These are phyloP conservation scores for Talaromyces sp. DNA, from an alignment of 2,329 filamentous ascomycete species.

Conservation along the genomic window DNA sequence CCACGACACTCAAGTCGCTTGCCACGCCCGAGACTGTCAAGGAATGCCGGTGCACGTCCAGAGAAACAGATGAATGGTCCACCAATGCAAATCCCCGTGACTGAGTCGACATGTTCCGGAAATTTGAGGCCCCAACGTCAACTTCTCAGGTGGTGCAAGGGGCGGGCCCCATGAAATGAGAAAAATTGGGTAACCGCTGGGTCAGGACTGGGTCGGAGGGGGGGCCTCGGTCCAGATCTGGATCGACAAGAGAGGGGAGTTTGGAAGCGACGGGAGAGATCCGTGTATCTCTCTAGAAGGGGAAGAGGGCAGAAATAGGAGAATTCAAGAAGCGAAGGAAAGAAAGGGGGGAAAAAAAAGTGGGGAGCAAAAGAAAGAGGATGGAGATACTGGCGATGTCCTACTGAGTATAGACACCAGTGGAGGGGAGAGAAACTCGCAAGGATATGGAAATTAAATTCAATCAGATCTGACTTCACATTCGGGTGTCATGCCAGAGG, in stretches of 20 bases:
- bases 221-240: slow-evolving; percentile 25
- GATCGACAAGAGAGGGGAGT: slow-evolving; percentile 19
- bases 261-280: slow-evolving; percentile 22
- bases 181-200: not conserved
- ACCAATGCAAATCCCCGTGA: slow-evolving; percentile 11
- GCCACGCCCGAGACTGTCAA: too few species aligned
- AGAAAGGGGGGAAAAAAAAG: not conserved
- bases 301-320: slow-evolving; percentile 1
- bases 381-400: too few species aligned
- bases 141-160: not conserved
- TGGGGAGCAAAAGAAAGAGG: not conserved
- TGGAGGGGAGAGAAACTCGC: too few species aligned
- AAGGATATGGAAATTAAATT: too few species aligned
- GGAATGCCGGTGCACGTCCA: too few species aligned
- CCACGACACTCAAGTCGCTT: too few species aligned
- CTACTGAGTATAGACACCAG: too few species aligned
- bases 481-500: too few species aligned
- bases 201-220: not conserved
- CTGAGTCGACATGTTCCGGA: slow-evolving; percentile 24
- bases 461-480: too few species aligned
- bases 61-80: slow-evolving; percentile 3
- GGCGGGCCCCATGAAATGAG: slow-evolving; percentile 1
- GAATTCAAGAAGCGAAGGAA: not conserved
- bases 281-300: not conserved
- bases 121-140: not conserved